Conservation (phyloP, 2,329 filamentous ascomycete genomes). For the Calcarisporium arbuscula region DNA sequence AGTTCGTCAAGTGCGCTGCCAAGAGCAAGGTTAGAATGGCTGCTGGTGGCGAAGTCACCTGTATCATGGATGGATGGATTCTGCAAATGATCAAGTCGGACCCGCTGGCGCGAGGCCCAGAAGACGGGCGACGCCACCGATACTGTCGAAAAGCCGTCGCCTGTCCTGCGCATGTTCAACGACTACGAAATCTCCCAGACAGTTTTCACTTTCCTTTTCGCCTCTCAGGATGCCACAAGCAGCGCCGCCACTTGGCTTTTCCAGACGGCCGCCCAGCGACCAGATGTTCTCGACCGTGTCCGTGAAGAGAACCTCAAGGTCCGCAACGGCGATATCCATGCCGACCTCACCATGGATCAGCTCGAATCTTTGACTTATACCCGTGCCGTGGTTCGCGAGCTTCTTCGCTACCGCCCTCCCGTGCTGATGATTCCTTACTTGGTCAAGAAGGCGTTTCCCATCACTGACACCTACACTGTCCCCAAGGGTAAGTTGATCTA, state of each 20-base stretch:
- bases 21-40: constrained; percentile 92
- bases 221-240: constrained; percentile 93
- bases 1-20: constrained; percentile 86
- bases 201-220: constrained; percentile 93
- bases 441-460: constrained; percentile 91
- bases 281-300: constrained; percentile 84
- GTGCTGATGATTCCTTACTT: constrained; percentile 96
- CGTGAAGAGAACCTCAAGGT: constrained; percentile 81
- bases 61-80: constrained; percentile 95
- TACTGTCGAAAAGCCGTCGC: constrained; percentile 70
- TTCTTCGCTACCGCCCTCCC: constrained; percentile 87
- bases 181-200: constrained; percentile 92
- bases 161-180: constrained; percentile 77
- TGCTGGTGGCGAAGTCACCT: constrained; percentile 76
- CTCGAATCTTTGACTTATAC: constrained; percentile 88
- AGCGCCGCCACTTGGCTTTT: constrained; percentile 93
- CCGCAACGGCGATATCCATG: constrained; percentile 67
- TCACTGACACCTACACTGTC: constrained; percentile 81
- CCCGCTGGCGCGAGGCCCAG: constrained; percentile 70
- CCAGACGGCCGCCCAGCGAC: constrained; percentile 87
- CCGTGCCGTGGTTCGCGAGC: constrained; percentile 83
- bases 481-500: constrained; percentile 60
- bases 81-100: constrained; percentile 81
- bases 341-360: constrained; percentile 71
- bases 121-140: constrained; percentile 65